These are phyloP conservation scores for Chlamydomonas sp. DNA, from an alignment of 139 green algal species.

Conservation along the genomic window DNA sequence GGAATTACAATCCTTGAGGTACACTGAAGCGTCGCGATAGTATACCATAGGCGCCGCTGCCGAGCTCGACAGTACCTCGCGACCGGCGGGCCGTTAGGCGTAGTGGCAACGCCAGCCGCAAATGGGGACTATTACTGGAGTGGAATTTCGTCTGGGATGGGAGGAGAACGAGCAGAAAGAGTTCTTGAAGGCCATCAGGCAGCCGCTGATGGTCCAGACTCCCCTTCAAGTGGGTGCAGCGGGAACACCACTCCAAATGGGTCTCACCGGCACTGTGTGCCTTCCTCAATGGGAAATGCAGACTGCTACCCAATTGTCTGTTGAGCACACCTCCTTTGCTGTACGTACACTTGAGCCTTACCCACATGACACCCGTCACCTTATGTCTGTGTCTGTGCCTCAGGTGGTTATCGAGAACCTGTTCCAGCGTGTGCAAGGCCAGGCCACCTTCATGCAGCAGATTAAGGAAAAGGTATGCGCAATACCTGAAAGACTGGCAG, in stretches of 20 bases:
- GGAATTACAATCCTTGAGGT: too few species aligned
- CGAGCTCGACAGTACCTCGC: background rate
- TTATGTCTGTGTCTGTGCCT: background rate
- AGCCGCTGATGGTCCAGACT: conserved; percentile 63
- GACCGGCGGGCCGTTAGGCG: background rate
- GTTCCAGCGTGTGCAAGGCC: background rate
- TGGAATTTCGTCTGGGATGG: conserved; percentile 39
- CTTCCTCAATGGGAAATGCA: background rate
- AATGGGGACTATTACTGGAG: conserved; percentile 11
- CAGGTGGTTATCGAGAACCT: conserved; percentile 13
- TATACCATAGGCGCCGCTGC: too few species aligned
- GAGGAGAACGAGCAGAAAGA: conserved; percentile 49
- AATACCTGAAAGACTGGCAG: background rate
- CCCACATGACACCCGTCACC: too few species aligned
- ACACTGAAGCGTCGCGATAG: too few species aligned
- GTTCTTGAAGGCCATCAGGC: conserved; percentile 47
- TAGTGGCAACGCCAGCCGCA: background rate
- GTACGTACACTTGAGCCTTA: too few species aligned
- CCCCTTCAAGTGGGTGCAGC: conserved; percentile 50
- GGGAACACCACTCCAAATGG: background rate
- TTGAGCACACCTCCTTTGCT: background rate
- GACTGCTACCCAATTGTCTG: background rate
- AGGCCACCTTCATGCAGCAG: conserved; percentile 23
- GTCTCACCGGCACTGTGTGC: background rate
- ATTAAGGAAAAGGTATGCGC: conserved; percentile 20